A percentile compares a stretch with the other conserved stretches of the same genome.
Conservation (phyloP, 176 grass and related monocot genomes). For the Pontederia crassipes region DNA sequence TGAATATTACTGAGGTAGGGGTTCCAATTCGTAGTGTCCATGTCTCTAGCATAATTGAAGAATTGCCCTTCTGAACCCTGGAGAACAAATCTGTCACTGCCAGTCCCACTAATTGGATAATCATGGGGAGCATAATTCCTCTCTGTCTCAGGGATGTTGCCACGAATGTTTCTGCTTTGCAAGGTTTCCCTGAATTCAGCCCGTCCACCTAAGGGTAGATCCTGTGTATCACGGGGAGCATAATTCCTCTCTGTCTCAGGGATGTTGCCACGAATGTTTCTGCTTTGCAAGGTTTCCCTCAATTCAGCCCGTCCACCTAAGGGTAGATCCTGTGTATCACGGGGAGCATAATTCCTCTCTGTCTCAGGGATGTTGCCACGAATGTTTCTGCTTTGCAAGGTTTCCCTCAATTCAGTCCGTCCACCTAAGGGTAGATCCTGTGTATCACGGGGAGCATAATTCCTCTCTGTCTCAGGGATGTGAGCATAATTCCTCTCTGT, state of each 20-base stretch:
- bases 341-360: no score
- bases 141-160: no score
- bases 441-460: not conserved
- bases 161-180: not conserved
- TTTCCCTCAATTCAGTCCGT: not conserved
- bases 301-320: slow-evolving; percentile 2
- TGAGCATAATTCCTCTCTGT: no score
- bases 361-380: no score
- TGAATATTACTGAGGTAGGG: not conserved
- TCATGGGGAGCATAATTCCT: not conserved
- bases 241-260: no score
- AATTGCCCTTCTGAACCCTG: not conserved
- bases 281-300: not conserved
- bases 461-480: no score
- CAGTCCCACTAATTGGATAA: slow-evolving; percentile 18
- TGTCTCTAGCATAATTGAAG: slow-evolving; percentile 6
- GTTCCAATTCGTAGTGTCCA: slow-evolving; percentile 1
- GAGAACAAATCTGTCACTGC: slow-evolving; percentile 1
- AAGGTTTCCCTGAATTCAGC: not conserved
- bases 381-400: not conserved
- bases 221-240: not conserved
- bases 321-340: not conserved
- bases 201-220: not conserved
- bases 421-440: not conserved
- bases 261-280: not conserved